phyloP scores from a whole-genome alignment of 768 basidiomycete species.

The Termitomyces sp. region DNA sequence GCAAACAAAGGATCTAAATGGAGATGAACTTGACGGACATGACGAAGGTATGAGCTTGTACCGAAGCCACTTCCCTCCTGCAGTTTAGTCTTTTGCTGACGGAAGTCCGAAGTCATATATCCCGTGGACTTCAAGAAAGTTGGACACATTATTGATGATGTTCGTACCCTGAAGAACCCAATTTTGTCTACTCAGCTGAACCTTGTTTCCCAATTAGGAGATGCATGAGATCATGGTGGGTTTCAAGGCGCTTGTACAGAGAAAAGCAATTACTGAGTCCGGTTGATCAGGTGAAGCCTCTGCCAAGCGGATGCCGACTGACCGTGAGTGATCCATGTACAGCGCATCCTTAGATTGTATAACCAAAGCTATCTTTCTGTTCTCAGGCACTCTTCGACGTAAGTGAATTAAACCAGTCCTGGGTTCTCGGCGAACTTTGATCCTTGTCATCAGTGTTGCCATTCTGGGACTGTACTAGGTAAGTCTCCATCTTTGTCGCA shows the following conservation, averaged over 20 bases:
- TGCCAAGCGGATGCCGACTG: constrained; percentile 45
- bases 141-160: constrained; percentile 75
- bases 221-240: constrained; percentile 45
- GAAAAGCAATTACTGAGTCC: background rate
- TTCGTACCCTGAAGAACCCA: constrained; percentile 17
- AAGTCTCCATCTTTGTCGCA: constrained; percentile 6
- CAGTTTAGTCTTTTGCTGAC: background rate
- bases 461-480: constrained; percentile 52
- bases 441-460: constrained; percentile 34
- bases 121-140: constrained; percentile 77
- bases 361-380: background rate
- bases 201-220: constrained; percentile 23
- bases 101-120: constrained; percentile 57
- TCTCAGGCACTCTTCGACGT: constrained; percentile 50
- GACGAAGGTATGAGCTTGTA: constrained; percentile 56
- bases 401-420: constrained; percentile 11
- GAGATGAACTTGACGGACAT: constrained; percentile 74
- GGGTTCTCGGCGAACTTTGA: background rate
- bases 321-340: constrained; percentile 30
- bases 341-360: background rate
- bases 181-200: background rate
- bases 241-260: background rate
- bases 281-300: constrained; percentile 29
- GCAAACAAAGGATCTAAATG: constrained; percentile 71
- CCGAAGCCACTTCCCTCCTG: background rate